Percentiles rank a stretch among this genome's conserved stretches.
phyloP scores from a whole-genome alignment of 768 basidiomycete species.

The Auriscalpium vulgare region DNA sequence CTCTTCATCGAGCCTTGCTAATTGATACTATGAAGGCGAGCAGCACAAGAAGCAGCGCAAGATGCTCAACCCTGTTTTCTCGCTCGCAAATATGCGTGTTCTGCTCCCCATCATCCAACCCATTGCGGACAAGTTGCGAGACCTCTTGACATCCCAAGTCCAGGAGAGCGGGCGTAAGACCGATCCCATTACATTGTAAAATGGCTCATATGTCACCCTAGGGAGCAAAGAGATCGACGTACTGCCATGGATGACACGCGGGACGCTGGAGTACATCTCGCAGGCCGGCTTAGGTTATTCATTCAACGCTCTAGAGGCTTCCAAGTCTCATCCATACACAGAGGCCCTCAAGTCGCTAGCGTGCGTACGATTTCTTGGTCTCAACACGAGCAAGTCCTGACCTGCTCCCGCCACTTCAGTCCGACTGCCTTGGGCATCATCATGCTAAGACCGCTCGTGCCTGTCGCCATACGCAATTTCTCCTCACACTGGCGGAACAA shows the following conservation, averaged over 20 bases:
- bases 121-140: constrained; percentile 7
- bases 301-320: constrained; percentile 10
- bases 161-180: no score
- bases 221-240: constrained; percentile 12
- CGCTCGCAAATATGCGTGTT: constrained; percentile 14
- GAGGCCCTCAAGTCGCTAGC: constrained; percentile 10
- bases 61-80: constrained; percentile 13
- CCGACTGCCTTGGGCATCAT: constrained; percentile 4
- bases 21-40: constrained; percentile 5
- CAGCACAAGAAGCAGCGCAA: constrained; percentile 3
- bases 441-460: constrained; percentile 2
- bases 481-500: constrained; percentile 23
- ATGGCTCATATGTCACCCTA: neutral
- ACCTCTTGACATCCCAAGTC: neutral
- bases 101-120: constrained; percentile 15
- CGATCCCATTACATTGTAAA: no score
- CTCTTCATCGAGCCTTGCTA: neutral
- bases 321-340: constrained; percentile 8
- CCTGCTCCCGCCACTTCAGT: neutral
- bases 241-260: constrained; percentile 11
- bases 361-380: constrained; percentile 1
- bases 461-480: constrained; percentile 18
- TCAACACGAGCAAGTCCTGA: neutral
- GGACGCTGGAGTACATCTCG: constrained; percentile 17
- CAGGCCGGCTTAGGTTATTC: constrained; percentile 18